Percentiles rank a stretch among this genome's conserved stretches.
Conservation (phyloP, 768 basidiomycete species). For the Suillus bovinus region DNA sequence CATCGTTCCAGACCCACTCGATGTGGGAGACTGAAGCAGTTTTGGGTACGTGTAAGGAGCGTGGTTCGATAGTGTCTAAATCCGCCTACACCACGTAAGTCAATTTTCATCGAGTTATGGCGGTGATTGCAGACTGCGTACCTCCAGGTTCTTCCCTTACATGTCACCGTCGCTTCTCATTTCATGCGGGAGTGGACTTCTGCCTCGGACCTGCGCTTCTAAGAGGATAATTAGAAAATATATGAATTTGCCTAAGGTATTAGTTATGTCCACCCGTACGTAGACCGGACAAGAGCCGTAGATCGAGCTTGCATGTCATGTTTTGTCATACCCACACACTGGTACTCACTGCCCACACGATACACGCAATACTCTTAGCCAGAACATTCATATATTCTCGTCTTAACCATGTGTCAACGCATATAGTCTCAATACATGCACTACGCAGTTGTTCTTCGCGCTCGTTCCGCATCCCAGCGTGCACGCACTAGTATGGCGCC, state of each 20-base stretch:
- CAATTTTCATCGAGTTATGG: neutral
- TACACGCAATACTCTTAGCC: conserved; percentile 5
- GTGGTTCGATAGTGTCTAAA: conserved; percentile 18
- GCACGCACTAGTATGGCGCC: conserved; percentile 71
- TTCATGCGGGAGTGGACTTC: neutral
- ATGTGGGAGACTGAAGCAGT: conserved; percentile 26
- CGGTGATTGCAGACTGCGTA: neutral
- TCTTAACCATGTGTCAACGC: conserved; percentile 17
- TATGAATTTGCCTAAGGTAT: conserved; percentile 1
- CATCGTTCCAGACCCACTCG: conserved; percentile 18
- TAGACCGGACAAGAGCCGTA: neutral
- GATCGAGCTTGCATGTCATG: conserved; percentile 12
- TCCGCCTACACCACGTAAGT: neutral
- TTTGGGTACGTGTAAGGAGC: conserved; percentile 28
- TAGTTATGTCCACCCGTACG: neutral
- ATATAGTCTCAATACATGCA: conserved; percentile 12
- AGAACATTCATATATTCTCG: conserved; percentile 5
- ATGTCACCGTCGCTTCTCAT: neutral
- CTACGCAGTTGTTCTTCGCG: conserved; percentile 24
- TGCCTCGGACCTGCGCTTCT: conserved; percentile 1
- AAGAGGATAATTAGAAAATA: neutral
- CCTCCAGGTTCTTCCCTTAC: neutral
- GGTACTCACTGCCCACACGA: conserved; percentile 17
- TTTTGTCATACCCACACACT: conserved; percentile 17
- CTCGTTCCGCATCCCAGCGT: conserved; percentile 71